Evolutionary conservation across 805 yeast species (phyloP).

Genomic region (Ogataea populi-albae): DNA sequence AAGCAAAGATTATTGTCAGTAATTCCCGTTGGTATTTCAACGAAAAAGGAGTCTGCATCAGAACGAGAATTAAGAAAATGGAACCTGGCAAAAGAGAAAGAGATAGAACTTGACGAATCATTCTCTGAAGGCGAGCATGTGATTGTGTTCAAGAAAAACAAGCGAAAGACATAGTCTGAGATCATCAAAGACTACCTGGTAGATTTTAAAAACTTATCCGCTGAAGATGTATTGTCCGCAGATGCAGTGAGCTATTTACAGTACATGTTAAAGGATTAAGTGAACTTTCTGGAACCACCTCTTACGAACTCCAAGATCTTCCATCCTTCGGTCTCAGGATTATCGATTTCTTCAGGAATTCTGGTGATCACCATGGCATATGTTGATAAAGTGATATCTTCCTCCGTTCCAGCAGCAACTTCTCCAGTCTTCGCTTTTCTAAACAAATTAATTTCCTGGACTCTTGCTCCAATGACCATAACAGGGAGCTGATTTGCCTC

Average conservation of each 20-base stretch:
- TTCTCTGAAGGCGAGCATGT: constrained; percentile 9
- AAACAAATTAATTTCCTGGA: constrained; percentile 90
- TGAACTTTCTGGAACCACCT: constrained; percentile 86
- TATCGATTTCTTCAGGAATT: constrained; percentile 86
- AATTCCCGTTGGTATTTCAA: constrained; percentile 2
- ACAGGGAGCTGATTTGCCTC: constrained; percentile 94
- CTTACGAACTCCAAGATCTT: constrained; percentile 90
- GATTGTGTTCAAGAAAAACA: constrained; percentile 19
- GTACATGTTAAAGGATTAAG: constrained; percentile 29
- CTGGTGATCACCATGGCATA: constrained; percentile 96
- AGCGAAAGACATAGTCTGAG: constrained; percentile 3
- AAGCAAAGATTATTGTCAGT: no score
- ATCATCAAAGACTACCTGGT: constrained; percentile 6
- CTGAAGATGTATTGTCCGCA: constrained; percentile 1
- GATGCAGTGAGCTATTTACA: constrained; percentile 4
- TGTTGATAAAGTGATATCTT: constrained; percentile 86
- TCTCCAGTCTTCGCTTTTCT: constrained; percentile 90
- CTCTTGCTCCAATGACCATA: constrained; percentile 89
- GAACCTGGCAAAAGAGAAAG: constrained; percentile 23
- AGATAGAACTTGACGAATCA: constrained; percentile 4
- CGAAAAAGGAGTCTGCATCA: constrained; percentile 6
- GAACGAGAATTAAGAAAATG: constrained; percentile 26
- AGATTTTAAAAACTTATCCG: no score
- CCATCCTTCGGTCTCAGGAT: constrained; percentile 96
- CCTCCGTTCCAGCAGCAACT: constrained; percentile 93